These are phyloP conservation scores for Tolypocladium inflatum DNA, from an alignment of 2,329 filamentous ascomycete species.

Conservation along the genomic window DNA sequence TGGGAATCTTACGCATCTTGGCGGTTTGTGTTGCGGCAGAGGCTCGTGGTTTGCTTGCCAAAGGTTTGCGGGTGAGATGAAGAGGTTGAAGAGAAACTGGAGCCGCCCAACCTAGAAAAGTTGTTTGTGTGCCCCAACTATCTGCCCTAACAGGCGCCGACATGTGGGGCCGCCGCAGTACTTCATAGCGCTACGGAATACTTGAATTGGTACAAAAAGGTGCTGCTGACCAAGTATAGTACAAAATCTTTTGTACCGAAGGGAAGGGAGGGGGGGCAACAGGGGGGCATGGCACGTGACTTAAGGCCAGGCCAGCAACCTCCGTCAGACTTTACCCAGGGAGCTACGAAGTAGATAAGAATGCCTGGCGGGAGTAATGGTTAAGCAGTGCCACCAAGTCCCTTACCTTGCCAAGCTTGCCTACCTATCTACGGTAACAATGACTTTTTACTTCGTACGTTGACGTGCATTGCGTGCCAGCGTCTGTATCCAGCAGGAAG, in stretches of 20 bases:
- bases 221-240: too few relatives aligned
- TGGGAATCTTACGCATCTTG: slow-evolving; percentile 36
- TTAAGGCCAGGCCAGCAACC: not conserved
- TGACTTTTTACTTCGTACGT: not conserved
- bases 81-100: not conserved
- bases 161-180: not conserved
- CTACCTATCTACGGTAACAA: too few relatives aligned
- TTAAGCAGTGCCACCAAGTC: too few relatives aligned
- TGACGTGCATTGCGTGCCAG: not conserved
- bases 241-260: too few relatives aligned
- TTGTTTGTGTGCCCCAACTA: slow-evolving; percentile 22
- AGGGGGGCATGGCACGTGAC: not conserved
- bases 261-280: too few relatives aligned
- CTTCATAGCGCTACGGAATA: too few relatives aligned
- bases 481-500: not conserved
- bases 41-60: slow-evolving; percentile 38
- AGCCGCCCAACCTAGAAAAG: slow-evolving; percentile 9
- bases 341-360: too few relatives aligned
- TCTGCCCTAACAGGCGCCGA: slow-evolving; percentile 20
- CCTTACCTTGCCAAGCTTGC: too few relatives aligned
- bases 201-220: too few relatives aligned
- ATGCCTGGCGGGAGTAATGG: too few relatives aligned
- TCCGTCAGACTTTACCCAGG: too few relatives aligned
- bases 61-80: slow-evolving; percentile 5
- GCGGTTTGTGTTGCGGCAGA: slow-evolving; percentile 24